A percentile compares a stretch with the other conserved stretches of the same genome.
Conservation (phyloP, 257 asterid species). For the Fraxinus cuspidata region DNA sequence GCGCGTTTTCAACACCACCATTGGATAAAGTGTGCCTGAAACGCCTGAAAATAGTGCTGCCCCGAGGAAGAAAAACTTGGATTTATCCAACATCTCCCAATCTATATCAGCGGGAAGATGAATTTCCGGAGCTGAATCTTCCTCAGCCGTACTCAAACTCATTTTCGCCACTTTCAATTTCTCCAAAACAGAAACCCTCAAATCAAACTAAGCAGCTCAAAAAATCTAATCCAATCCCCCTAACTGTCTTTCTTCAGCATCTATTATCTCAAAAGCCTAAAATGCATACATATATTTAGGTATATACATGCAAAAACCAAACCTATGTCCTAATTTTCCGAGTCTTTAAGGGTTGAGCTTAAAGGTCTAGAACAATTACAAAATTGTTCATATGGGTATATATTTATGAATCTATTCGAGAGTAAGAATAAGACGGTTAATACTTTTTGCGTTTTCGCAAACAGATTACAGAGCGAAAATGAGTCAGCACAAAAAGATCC, state of each 20-base stretch:
- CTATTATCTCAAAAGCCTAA: constrained; percentile 13
- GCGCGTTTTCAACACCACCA: too few relatives aligned
- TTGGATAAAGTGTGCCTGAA: too few relatives aligned
- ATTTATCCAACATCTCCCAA: constrained; percentile 98
- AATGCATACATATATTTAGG: not conserved
- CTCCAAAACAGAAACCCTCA: constrained; percentile 13
- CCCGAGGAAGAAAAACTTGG: constrained; percentile 92
- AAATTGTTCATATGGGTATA: not conserved
- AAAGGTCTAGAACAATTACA: constrained; percentile 19
- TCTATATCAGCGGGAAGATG: constrained; percentile 93
- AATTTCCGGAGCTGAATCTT: constrained; percentile 79
- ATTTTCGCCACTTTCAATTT: constrained; percentile 74
- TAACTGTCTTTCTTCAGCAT: not conserved
- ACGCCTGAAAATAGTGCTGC: too few relatives aligned
- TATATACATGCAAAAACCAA: constrained; percentile 22
- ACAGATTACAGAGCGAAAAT: constrained; percentile 66
- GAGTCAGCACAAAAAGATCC: constrained; percentile 62
- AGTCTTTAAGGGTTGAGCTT: constrained; percentile 36
- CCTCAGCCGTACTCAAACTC: constrained; percentile 81
- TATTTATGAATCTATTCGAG: not conserved
- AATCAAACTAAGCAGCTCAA: not conserved
- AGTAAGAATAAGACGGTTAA: not conserved
- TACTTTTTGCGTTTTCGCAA: constrained; percentile 59
- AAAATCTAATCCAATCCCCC: not conserved
- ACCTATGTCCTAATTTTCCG: constrained; percentile 23